A percentile compares a stretch with the other conserved stretches of the same genome.
Evolutionary conservation across 2,329 filamentous ascomycete species (phyloP).

Genomic region (Cercospora zeae-maydis): DNA sequence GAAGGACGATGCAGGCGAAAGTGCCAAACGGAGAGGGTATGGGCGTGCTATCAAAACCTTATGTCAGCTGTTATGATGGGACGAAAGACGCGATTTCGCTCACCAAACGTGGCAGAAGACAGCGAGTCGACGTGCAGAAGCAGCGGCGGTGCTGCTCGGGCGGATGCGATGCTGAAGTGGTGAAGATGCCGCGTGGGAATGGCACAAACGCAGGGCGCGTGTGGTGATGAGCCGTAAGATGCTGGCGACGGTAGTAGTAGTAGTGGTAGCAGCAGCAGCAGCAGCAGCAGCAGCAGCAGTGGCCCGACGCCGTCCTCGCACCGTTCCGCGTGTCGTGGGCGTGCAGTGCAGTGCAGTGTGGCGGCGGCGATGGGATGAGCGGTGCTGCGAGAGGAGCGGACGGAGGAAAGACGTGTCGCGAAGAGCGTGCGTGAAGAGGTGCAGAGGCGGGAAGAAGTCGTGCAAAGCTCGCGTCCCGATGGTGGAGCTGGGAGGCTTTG

Average conservation of each 20-base stretch:
- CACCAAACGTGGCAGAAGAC: slow-evolving; percentile 25
- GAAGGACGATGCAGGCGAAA: slow-evolving; percentile 21
- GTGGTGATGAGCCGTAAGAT: neutral
- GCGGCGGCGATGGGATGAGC: neutral
- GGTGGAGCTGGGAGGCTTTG: slow-evolving; percentile 9
- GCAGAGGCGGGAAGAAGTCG: slow-evolving; percentile 9
- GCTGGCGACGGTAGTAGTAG: too few relatives aligned
- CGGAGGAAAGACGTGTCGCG: neutral
- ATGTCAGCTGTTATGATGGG: slow-evolving; percentile 31
- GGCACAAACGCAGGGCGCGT: neutral
- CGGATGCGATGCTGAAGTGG: slow-evolving; percentile 7
- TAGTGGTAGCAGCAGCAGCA: too few relatives aligned
- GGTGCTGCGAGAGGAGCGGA: neutral
- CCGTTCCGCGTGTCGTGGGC: neutral
- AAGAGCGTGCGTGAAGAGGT: neutral
- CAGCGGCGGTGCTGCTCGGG: neutral
- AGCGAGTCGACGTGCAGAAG: slow-evolving; percentile 18
- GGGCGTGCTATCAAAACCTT: slow-evolving; percentile 26
- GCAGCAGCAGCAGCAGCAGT: too few relatives aligned
- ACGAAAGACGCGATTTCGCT: slow-evolving; percentile 33
- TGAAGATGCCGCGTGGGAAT: slow-evolving; percentile 10
- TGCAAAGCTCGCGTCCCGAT: slow-evolving; percentile 11
- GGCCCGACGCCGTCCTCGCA: neutral
- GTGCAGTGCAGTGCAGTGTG: neutral
- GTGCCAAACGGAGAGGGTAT: slow-evolving; percentile 22